Percentiles rank a stretch among this genome's conserved stretches.
These are phyloP conservation scores for Filobasidium floriforme DNA, from an alignment of 768 basidiomycete species.

Conservation along the genomic window DNA sequence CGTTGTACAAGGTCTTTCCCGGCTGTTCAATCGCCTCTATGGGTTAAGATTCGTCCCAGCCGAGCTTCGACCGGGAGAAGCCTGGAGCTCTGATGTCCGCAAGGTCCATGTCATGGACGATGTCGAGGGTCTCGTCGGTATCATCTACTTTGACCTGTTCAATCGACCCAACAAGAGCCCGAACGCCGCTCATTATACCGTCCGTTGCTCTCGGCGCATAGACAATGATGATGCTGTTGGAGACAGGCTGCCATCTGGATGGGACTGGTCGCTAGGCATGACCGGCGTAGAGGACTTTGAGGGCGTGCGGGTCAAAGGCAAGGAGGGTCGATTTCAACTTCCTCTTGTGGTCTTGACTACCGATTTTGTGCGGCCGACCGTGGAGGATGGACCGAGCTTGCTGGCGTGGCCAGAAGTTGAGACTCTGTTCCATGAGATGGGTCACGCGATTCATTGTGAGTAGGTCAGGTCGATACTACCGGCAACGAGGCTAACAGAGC, in stretches of 20 bases:
- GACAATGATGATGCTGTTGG: slow-evolving; percentile 78
- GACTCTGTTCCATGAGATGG: slow-evolving; percentile 98
- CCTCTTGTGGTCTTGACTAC: slow-evolving; percentile 86
- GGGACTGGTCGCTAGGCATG: slow-evolving; percentile 28
- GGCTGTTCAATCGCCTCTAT: slow-evolving; percentile 76
- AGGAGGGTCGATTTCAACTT: slow-evolving; percentile 69
- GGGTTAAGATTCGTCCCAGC: slow-evolving; percentile 69
- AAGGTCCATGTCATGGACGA: slow-evolving; percentile 93
- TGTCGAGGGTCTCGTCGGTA: slow-evolving; percentile 73
- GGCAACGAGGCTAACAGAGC: background rate
- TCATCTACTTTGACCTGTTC: slow-evolving; percentile 92
- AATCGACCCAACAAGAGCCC: slow-evolving; percentile 72
- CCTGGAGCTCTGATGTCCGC: slow-evolving; percentile 79
- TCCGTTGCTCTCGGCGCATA: slow-evolving; percentile 81
- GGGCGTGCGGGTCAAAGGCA: slow-evolving; percentile 54
- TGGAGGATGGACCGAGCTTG: slow-evolving; percentile 59
- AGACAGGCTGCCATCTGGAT: slow-evolving; percentile 50
- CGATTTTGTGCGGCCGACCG: slow-evolving; percentile 65
- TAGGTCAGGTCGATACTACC: slow-evolving; percentile 21
- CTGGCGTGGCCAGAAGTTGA: slow-evolving; percentile 88
- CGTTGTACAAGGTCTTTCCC: slow-evolving; percentile 82
- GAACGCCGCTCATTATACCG: slow-evolving; percentile 95
- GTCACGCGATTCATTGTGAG: slow-evolving; percentile 98
- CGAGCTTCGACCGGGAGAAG: slow-evolving; percentile 64
- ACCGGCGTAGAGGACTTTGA: slow-evolving; percentile 37